These are phyloP conservation scores for Dimocarpus longan DNA, from an alignment of 345 rosid genomes.

Conservation along the genomic window DNA sequence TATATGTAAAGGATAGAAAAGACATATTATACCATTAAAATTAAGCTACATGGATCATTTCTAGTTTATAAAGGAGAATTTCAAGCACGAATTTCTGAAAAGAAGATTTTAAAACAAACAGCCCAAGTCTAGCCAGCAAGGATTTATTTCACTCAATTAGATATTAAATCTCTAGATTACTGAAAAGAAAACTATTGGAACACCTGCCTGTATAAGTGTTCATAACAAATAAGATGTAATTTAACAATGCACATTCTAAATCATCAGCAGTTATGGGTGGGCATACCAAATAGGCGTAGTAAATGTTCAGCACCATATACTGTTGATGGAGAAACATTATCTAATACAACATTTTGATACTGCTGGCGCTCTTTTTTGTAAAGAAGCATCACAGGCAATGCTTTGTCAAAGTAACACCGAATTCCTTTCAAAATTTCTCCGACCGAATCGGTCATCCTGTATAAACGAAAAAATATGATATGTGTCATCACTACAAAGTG, in stretches of 20 bases:
- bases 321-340: conserved; percentile 64
- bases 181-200: neutral
- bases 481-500: conserved; percentile 11
- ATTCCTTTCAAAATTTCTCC: conserved; percentile 78
- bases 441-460: conserved; percentile 63
- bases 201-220: neutral
- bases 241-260: neutral
- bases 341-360: conserved; percentile 49
- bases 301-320: conserved; percentile 86
- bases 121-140: neutral
- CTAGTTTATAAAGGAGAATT: neutral
- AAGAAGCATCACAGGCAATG: conserved; percentile 79
- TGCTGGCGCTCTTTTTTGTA: conserved; percentile 88
- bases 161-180: neutral
- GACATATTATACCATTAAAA: neutral
- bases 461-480: conserved; percentile 21
- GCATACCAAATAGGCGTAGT: conserved; percentile 75
- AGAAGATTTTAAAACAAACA: neutral
- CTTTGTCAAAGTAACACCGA: conserved; percentile 81
- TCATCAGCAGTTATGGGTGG: neutral
- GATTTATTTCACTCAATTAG: neutral
- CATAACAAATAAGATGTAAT: neutral
- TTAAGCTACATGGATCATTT: neutral
- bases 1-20: neutral
- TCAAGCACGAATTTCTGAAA: neutral